Evolutionary conservation across 495 filamentous ascomycete genomes (phyloP), one percentile per base, ranked within the genome.

Genomic region (Aspergillus affinis): DNA sequence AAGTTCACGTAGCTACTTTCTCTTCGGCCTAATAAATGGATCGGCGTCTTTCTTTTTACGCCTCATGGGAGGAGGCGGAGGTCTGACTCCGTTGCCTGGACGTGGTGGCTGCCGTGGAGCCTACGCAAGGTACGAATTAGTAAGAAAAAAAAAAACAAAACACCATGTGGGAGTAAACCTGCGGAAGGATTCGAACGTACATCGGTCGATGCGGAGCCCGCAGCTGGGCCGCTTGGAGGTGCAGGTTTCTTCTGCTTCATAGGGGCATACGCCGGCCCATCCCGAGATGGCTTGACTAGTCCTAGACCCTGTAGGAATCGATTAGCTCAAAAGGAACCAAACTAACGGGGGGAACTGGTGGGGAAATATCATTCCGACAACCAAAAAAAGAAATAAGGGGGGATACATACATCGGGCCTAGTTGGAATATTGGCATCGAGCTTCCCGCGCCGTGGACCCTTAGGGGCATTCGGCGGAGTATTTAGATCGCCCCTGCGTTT

Each of bases 11-110:
- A 51, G 59, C 58, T 64, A 71, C 66, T 71, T 75, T 53, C 68
- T 72, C 60, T 81, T 84, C 6, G 81, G 80, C 20, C 77, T 69
- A 51, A 84, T 83, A 50, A 84, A 84, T 1, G 80, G 79, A 63
- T 83, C 79, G 10, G 57, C 75, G 44, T 80, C 72, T 59, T 81
- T 82, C 62, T 75, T 80, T 55, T 75, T 78, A 48, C 77, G 78
- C 60, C 75, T 72, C 17, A 73, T 73, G 12, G 75, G 75, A 17
- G 68, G 74, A 55, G 74, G 70, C 12, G 68, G 74, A 55, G 74
- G 70, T 30, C 63, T 54, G 17, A 57, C 59, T 30, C 61, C 65
- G 48, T 65, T 65, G 12, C 58, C 64, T 48, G 68, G 64, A 46
- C 65, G 59, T 21, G 49, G 54, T 49, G 59, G 59, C 17, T 36